Evolutionary conservation across 345 rosid genomes (phyloP).

Genomic region (Moringa oleifera): DNA sequence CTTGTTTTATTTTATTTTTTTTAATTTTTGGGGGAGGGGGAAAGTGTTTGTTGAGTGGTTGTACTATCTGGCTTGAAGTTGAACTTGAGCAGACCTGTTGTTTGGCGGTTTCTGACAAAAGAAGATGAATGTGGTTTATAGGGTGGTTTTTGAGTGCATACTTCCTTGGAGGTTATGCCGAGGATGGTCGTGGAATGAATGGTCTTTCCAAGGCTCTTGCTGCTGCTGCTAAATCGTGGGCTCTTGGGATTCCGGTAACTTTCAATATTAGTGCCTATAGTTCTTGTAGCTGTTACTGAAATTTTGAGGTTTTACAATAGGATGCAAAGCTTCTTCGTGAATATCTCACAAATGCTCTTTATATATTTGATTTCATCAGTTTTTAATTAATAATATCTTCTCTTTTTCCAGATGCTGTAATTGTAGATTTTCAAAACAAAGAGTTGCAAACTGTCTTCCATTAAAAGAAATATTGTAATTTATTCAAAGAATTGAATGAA

Average conservation of each 20-base stretch:
- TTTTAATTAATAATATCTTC: too few relatives aligned
- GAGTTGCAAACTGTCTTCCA: too few relatives aligned
- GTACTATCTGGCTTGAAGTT: background rate
- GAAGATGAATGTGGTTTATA: conserved; percentile 4
- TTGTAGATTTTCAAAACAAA: too few relatives aligned
- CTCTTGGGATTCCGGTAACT: conserved; percentile 71
- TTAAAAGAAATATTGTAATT: too few relatives aligned
- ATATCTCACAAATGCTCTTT: too few relatives aligned
- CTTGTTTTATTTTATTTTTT: too few relatives aligned
- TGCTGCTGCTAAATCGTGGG: conserved; percentile 87
- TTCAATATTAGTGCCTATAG: conserved; percentile 1
- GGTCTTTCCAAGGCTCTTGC: conserved; percentile 60
- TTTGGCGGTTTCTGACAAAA: background rate
- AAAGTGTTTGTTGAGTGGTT: too few relatives aligned
- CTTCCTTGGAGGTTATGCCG: conserved; percentile 83
- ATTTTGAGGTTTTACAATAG: conserved; percentile 1
- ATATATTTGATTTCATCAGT: too few relatives aligned
- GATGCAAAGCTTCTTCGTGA: background rate
- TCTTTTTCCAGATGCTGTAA: too few relatives aligned
- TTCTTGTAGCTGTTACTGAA: conserved; percentile 7
- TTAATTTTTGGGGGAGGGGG: too few relatives aligned
- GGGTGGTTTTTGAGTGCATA: conserved; percentile 96
- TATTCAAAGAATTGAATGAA: too few relatives aligned
- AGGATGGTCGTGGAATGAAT: conserved; percentile 81
- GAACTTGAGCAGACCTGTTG: background rate